Evolutionary conservation across 2,329 filamentous ascomycete genomes (phyloP).

Genomic region (Fusarium pseudocircinatum): DNA sequence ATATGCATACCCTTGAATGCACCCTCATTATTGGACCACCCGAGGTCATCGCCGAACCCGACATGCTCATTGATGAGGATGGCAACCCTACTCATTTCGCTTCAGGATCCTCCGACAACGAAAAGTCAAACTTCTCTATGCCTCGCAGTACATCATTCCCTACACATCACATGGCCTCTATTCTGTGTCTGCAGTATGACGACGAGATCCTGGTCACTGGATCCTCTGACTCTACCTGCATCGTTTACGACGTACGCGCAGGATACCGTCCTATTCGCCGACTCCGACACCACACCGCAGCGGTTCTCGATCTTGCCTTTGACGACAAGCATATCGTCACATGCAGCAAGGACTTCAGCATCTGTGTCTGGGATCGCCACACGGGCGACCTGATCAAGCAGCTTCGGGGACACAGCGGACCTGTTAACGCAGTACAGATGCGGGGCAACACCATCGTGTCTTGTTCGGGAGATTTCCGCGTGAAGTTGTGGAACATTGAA

Average conservation of each 20-base stretch:
- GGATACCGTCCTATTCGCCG: conserved; percentile 83
- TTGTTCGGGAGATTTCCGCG: conserved; percentile 90
- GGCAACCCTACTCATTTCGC: conserved; percentile 65
- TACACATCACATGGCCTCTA: conserved; percentile 86
- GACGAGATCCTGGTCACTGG: conserved; percentile 92
- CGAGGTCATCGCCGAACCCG: conserved; percentile 64
- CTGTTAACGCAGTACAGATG: conserved; percentile 96
- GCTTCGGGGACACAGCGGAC: conserved; percentile 85
- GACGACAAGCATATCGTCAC: conserved; percentile 93
- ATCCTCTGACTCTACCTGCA: conserved; percentile 90
- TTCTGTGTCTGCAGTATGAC: conserved; percentile 95
- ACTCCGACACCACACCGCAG: conserved; percentile 81
- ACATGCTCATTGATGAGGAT: conserved; percentile 62
- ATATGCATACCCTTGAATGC: conserved; percentile 88
- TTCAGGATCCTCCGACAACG: conserved; percentile 61
- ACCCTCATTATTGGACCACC: conserved; percentile 85
- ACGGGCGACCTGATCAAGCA: conserved; percentile 81
- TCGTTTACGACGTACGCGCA: conserved; percentile 85
- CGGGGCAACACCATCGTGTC: conserved; percentile 92
- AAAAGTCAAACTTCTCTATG: conserved; percentile 56
- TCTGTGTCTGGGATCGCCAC: conserved; percentile 91
- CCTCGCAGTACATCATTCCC: conserved; percentile 67
- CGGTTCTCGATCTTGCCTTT: conserved; percentile 93
- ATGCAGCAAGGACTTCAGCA: conserved; percentile 94
- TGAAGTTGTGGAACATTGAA: conserved; percentile 95